Conservation (phyloP, 768 basidiomycete genomes). For the Panaeolus cyanescens region DNA sequence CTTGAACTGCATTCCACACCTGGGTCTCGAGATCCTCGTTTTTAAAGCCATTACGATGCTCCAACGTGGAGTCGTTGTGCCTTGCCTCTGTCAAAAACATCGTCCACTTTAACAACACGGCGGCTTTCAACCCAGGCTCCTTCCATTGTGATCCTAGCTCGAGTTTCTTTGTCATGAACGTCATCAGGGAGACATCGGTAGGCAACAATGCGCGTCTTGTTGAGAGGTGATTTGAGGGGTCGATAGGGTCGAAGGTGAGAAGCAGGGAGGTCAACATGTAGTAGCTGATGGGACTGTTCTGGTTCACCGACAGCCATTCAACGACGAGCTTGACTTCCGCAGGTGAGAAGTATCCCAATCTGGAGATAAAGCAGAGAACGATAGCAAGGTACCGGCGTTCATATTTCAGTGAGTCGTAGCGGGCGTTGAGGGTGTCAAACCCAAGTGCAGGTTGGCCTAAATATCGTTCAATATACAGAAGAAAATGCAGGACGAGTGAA, state of each 20-base stretch:
- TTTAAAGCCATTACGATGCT: slow-evolving; percentile 64
- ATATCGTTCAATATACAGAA: neutral
- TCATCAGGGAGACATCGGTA: slow-evolving; percentile 45
- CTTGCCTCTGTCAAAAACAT: slow-evolving; percentile 80
- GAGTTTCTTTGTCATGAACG: slow-evolving; percentile 63
- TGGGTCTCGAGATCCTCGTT: slow-evolving; percentile 82
- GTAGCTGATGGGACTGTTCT: slow-evolving; percentile 68
- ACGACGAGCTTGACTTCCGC: slow-evolving; percentile 63
- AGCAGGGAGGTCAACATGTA: slow-evolving; percentile 70
- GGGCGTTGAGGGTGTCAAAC: slow-evolving; percentile 64
- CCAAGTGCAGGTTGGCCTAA: slow-evolving; percentile 58
- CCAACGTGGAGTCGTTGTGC: slow-evolving; percentile 65
- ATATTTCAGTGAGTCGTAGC: slow-evolving; percentile 72
- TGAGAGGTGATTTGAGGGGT: slow-evolving; percentile 50
- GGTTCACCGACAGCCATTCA: slow-evolving; percentile 70
- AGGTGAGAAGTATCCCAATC: slow-evolving; percentile 60
- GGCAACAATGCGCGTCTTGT: slow-evolving; percentile 49
- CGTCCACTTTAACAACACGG: slow-evolving; percentile 84
- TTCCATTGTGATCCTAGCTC: slow-evolving; percentile 61
- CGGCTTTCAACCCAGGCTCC: slow-evolving; percentile 69
- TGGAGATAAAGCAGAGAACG: slow-evolving; percentile 62
- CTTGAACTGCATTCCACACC: slow-evolving; percentile 82
- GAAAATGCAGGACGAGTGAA: neutral
- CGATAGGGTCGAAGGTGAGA: slow-evolving; percentile 65
- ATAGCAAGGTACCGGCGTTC: slow-evolving; percentile 71